Evolutionary conservation across 192 early-diverging fungal species (phyloP).

Genomic region (Thamnidium elegans): DNA sequence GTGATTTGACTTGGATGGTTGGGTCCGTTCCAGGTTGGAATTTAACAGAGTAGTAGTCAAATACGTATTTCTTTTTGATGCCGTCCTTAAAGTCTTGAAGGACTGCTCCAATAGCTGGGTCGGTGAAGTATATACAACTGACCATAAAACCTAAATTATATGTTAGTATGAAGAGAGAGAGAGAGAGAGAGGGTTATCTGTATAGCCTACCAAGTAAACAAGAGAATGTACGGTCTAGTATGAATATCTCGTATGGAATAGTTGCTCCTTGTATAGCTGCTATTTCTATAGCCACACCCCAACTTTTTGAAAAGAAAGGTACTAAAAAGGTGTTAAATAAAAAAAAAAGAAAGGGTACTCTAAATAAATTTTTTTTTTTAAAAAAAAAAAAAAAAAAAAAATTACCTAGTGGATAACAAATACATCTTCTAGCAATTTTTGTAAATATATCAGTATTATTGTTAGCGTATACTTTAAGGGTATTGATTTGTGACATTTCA

Average conservation of each 20-base stretch:
- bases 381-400: background rate
- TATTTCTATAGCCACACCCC: conserved; percentile 10
- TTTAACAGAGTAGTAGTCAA: conserved; percentile 12
- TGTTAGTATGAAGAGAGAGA: no score
- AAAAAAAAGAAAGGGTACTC: background rate
- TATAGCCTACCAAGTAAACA: conserved; percentile 8
- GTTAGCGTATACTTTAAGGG: background rate
- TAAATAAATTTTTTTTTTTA: background rate
- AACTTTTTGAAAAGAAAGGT: conserved; percentile 14
- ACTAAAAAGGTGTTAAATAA: background rate
- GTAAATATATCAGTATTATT: background rate
- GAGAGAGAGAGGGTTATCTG: no score
- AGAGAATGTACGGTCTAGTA: conserved; percentile 12
- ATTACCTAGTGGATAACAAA: conserved; percentile 19
- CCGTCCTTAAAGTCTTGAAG: background rate
- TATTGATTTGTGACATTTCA: background rate
- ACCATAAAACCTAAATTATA: conserved; percentile 16
- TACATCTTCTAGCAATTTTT: conserved; percentile 14
- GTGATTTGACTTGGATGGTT: no score
- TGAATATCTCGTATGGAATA: conserved; percentile 12
- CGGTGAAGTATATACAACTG: conserved; percentile 18
- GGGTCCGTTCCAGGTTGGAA: no score
- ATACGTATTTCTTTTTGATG: conserved; percentile 7
- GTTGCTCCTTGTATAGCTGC: background rate
- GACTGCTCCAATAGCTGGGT: background rate